Base-by-base conservation (phyloP, 805 yeast genomes). In the Candida morakotiae region DNA sequence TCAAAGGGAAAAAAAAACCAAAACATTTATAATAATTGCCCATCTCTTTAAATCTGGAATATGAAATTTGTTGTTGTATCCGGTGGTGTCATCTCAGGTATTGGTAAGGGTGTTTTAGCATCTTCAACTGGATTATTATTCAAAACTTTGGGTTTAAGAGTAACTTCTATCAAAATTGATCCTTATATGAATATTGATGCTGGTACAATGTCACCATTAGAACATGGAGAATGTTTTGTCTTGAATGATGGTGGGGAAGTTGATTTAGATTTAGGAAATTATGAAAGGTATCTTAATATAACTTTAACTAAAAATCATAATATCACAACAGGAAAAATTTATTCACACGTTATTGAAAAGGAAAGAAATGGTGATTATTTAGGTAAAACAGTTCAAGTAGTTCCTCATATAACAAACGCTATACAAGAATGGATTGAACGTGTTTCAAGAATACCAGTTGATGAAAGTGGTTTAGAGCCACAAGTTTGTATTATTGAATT, bases 31-130 rank as follows among this genome's bases (percentile, higher is more conserved):
- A n/a, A n/a, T n/a, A 21, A 11, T 35, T 37, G 31, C 22, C 31
- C 34, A 14, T 28, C 34, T 31, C 14, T 25, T 22, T 16, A 18
- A 20, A 11, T 18, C 18, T 4, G 13, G 8, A 19, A 10, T 13
- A 91, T 93, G 98, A 93, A 93, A 69, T 93, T 88, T 96, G 98
- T 93, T 55, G 94, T 93, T 55, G 98, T 93, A 32, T 89, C 98
- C 42, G 98, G 98, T 63, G 98, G 98, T 77, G 99, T 93, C 53
- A 93, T 93, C 52, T 86, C 96, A 53, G 99, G 99, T 69, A 93
- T 93, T 60, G 99, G 99, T 62, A 93, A 93, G 64, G 99, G 99
- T 64, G 98, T 93, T 45, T 74, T 84, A 42, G 98, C 99, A 43
- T 88, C 97, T 24, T 87, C 97, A 43, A 93, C 98, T 23, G 99